These are phyloP conservation scores for Paecilomyces formosus DNA, from an alignment of 2,329 filamentous ascomycete genomes.

Conservation along the genomic window DNA sequence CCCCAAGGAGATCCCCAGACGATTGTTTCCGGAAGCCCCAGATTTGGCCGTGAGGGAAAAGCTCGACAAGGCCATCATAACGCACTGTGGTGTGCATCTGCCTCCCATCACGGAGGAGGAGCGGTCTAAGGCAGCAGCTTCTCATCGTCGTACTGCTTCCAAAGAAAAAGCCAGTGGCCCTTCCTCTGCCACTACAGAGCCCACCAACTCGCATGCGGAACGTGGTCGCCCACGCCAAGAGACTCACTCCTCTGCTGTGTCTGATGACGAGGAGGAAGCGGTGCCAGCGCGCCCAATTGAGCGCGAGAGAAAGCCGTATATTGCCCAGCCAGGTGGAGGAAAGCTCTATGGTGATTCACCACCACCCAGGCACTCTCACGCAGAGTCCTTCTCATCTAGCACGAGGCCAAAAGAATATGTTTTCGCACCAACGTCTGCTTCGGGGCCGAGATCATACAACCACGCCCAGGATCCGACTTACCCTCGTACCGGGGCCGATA, in stretches of 20 bases:
- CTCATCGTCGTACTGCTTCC: slow-evolving; percentile 1
- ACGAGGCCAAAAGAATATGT: slow-evolving; percentile 49
- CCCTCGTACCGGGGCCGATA: slow-evolving; percentile 12
- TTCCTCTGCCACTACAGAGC: slow-evolving; percentile 10
- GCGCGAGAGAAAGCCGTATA: slow-evolving; percentile 59
- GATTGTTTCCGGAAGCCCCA: slow-evolving; percentile 58
- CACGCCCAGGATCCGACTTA: slow-evolving; percentile 22
- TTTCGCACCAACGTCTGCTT: slow-evolving; percentile 52
- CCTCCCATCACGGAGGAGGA: slow-evolving; percentile 30
- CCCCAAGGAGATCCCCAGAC: slow-evolving; percentile 68
- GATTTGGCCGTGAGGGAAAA: slow-evolving; percentile 53
- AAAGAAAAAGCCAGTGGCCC: slow-evolving; percentile 5
- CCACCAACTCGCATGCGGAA: slow-evolving; percentile 20
- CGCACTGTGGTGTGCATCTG: slow-evolving; percentile 43
- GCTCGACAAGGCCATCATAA: slow-evolving; percentile 53
- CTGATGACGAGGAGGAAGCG: slow-evolving; percentile 33
- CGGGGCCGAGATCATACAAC: slow-evolving; percentile 52
- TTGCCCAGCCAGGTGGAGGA: slow-evolving; percentile 50
- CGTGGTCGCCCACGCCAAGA: slow-evolving; percentile 35
- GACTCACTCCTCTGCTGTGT: slow-evolving; percentile 22
- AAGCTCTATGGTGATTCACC: slow-evolving; percentile 46
- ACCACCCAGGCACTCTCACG: slow-evolving; percentile 11
- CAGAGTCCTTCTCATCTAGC: slow-evolving; percentile 17
- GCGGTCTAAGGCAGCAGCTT: slow-evolving; percentile 24
- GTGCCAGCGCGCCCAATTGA: slow-evolving; percentile 49